Evolutionary conservation across 257 asterid genomes (phyloP), one percentile per base, ranked within the genome.

Genomic region (Cinchona pubescens): DNA sequence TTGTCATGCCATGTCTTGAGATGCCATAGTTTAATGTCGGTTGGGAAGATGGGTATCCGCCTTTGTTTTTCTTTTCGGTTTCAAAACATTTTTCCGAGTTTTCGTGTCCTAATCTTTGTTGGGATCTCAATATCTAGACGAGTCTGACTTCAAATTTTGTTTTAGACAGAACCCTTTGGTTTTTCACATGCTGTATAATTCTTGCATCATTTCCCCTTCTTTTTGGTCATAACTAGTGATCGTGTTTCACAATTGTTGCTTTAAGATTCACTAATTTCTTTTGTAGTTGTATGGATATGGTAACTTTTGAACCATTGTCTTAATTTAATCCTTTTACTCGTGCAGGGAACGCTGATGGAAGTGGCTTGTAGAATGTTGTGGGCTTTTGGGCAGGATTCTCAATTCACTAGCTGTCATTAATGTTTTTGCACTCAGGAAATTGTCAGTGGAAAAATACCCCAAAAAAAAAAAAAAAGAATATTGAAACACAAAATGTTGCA

Each of bases 321-420:
- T 19, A 63, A 63, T n/a, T 71, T 21, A 27, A 79, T 40, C 71
- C 27, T 27, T 62, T 40, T 51, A 30, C 46, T 69, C 11, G 10
- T 85, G 67, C 97, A 94, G 97, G 98, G 82, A 94, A 81, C n/a
- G 76, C 80, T 94, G 88, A 25, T 94, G 91, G 97, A 94, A 84
- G 81, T 92, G 79, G 87, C 97, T 45, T 94, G 97, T 78, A 81
- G 81, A 38, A 56, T 92, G 86, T 82, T 94, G 84, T 95, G 94
- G 56, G 83, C 88, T 30, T 86, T 93, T 73, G 98, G 96, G 42
- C 89, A 84, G 55, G 81, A 78, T 72, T 80, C 85, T n/a, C 83
- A 67, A 78, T 82, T 93, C 87, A 78, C 86, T 48, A 88, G 94
- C 82, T 94, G 98, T 79, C 84, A 83, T 79, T 94, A 82, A 80